Evolutionary conservation across 345 rosid species (phyloP).

Genomic region (Sisymbrium irio): DNA sequence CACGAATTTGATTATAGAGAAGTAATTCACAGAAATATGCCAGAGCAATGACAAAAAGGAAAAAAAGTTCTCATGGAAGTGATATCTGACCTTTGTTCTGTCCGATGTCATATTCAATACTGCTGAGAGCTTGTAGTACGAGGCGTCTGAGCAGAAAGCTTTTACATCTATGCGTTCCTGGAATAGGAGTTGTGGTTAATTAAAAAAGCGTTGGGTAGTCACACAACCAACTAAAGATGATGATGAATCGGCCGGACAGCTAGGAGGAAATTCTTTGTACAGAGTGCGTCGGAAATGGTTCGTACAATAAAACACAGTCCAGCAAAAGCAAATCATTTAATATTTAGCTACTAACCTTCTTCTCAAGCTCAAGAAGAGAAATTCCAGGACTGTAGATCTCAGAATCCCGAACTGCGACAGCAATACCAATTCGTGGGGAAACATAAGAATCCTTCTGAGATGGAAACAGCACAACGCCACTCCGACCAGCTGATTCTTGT

Average conservation of each 20-base stretch:
- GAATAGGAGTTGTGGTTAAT: constrained; percentile 27
- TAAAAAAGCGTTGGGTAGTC: background rate
- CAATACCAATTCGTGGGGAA: constrained; percentile 75
- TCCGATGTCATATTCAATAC: constrained; percentile 80
- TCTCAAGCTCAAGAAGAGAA: constrained; percentile 94
- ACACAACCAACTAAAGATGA: constrained; percentile 5
- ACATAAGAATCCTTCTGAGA: constrained; percentile 83
- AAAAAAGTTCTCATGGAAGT: constrained; percentile 6
- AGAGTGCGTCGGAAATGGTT: constrained; percentile 7
- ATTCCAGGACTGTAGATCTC: constrained; percentile 85
- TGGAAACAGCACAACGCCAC: constrained; percentile 62
- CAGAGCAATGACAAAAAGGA: constrained; percentile 2
- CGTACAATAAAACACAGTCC: background rate
- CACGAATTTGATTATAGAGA: constrained; percentile 1
- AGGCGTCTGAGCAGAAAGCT: constrained; percentile 74
- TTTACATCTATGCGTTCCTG: constrained; percentile 93
- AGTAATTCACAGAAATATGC: background rate
- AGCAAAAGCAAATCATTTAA: constrained; percentile 2
- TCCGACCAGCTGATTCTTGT: constrained; percentile 75
- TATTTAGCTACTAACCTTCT: constrained; percentile 59
- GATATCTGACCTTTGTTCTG: constrained; percentile 79
- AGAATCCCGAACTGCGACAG: constrained; percentile 76
- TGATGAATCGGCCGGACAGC: background rate
- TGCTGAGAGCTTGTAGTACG: constrained; percentile 88
- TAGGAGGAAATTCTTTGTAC: background rate